Percentiles rank a stretch among this genome's conserved stretches.
These are phyloP conservation scores for Theileria annulata DNA, from an alignment of 169 alveolate species.

Conservation along the genomic window DNA sequence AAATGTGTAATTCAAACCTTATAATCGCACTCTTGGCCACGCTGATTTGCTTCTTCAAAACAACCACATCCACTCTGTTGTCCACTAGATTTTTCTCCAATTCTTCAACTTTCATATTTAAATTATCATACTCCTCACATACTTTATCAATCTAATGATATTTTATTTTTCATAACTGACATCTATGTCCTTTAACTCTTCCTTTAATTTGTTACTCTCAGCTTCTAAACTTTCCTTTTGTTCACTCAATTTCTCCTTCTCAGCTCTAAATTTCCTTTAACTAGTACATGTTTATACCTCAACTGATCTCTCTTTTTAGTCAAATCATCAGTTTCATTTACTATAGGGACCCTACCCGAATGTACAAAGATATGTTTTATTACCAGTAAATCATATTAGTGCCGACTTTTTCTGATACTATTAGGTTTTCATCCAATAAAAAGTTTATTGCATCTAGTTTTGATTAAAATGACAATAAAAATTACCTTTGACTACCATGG, in stretches of 20 bases:
- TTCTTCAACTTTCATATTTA: not conserved
- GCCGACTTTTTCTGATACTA: conserved; percentile 60
- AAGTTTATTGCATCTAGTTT: conserved; percentile 52
- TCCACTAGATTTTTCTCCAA: not conserved
- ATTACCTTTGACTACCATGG: conserved; percentile 62
- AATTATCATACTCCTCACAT: conserved; percentile 6
- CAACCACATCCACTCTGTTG: not conserved
- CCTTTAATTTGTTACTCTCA: not conserved
- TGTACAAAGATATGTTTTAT: not conserved
- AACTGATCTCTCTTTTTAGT: conserved; percentile 1
- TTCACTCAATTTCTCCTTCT: not conserved
- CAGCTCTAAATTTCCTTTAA: not conserved
- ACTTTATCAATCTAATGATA: not conserved
- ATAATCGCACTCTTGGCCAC: not conserved
- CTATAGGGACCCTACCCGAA: not conserved
- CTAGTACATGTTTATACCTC: not conserved
- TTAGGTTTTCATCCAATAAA: conserved; percentile 59
- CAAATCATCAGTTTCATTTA: not conserved
- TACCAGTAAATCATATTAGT: conserved; percentile 53
- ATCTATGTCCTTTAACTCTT: conserved; percentile 12
- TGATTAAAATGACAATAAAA: conserved; percentile 6
- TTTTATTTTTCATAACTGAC: not conserved
- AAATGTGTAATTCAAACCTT: not conserved
- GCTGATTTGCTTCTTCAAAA: not conserved
- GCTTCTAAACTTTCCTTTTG: not conserved